Evolutionary conservation across 495 filamentous ascomycete species (phyloP).

Genomic region (Penicillium egyptiacum): DNA sequence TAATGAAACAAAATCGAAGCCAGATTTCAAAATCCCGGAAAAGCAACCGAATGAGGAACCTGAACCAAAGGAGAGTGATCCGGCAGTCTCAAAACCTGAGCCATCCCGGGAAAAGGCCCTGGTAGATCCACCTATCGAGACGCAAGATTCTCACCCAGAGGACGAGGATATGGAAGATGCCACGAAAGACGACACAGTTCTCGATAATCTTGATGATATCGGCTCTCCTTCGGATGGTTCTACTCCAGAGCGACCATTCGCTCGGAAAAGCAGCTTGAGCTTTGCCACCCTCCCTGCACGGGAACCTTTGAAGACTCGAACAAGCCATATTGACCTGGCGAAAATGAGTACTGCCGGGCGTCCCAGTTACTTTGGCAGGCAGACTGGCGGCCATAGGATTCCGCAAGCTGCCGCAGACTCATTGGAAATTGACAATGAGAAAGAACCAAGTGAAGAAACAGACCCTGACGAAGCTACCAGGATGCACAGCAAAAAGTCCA

Average conservation of each 20-base stretch:
- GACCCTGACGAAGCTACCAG: slow-evolving; percentile 46
- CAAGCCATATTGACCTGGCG: slow-evolving; percentile 73
- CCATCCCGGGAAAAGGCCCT: slow-evolving; percentile 27
- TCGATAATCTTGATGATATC: slow-evolving; percentile 55
- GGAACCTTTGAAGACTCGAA: slow-evolving; percentile 80
- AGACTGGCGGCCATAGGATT: slow-evolving; percentile 43
- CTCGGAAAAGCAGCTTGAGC: slow-evolving; percentile 90
- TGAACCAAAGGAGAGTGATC: slow-evolving; percentile 7
- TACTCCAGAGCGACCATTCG: slow-evolving; percentile 58
- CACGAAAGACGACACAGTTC: slow-evolving; percentile 49
- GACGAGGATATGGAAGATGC: slow-evolving; percentile 26
- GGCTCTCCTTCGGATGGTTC: slow-evolving; percentile 63
- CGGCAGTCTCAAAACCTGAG: slow-evolving; percentile 3
- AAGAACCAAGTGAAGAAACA: slow-evolving; percentile 35
- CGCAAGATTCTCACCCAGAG: slow-evolving; percentile 21
- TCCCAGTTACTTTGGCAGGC: slow-evolving; percentile 59
- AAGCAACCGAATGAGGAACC: slow-evolving; percentile 19
- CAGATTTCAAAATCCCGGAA: slow-evolving; percentile 4
- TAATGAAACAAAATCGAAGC: slow-evolving; percentile 8
- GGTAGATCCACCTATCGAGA: slow-evolving; percentile 11
- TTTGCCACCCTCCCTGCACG: slow-evolving; percentile 91
- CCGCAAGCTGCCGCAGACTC: slow-evolving; percentile 36
- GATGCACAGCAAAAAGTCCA: slow-evolving; percentile 83
- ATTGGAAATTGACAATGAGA: slow-evolving; percentile 61
- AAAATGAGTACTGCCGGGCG: slow-evolving; percentile 42